Conservation (phyloP, 208 protist species). For the Porcisia hertigi region DNA sequence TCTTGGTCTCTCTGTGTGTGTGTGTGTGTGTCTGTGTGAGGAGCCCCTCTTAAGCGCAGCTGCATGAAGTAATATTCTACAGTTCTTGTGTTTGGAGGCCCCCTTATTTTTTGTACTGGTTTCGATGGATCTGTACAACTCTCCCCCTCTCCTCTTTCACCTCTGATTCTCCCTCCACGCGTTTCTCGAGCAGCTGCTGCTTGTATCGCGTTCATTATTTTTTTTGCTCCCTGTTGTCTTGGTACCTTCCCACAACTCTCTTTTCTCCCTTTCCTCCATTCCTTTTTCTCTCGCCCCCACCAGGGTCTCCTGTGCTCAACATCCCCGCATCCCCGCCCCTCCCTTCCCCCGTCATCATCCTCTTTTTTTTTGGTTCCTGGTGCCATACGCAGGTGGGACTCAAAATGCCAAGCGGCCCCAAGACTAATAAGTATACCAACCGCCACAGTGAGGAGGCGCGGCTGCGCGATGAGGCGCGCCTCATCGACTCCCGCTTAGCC, state of each 20-base stretch:
- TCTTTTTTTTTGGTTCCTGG: neutral
- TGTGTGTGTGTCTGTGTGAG: no score
- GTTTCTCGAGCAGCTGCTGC: neutral
- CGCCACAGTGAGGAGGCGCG: slow-evolving; percentile 85
- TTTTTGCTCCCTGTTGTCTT: no score
- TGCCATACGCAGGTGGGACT: neutral
- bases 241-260: neutral
- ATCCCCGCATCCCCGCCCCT: neutral
- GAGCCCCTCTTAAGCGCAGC: no score
- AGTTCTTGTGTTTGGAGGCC: no score
- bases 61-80: no score
- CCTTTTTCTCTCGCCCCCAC: neutral
- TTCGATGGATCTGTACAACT: neutral
- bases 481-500: slow-evolving; percentile 27
- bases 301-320: neutral
- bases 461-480: slow-evolving; percentile 67
- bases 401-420: slow-evolving; percentile 84
- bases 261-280: neutral
- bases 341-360: neutral
- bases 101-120: neutral
- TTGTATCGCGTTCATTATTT: neutral
- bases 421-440: slow-evolving; percentile 86
- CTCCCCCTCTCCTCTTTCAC: neutral
- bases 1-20: no score
- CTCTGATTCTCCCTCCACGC: neutral